These are phyloP conservation scores for Colletotrichum nymphaeae DNA, from an alignment of 2,329 filamentous ascomycete genomes.

Conservation along the genomic window DNA sequence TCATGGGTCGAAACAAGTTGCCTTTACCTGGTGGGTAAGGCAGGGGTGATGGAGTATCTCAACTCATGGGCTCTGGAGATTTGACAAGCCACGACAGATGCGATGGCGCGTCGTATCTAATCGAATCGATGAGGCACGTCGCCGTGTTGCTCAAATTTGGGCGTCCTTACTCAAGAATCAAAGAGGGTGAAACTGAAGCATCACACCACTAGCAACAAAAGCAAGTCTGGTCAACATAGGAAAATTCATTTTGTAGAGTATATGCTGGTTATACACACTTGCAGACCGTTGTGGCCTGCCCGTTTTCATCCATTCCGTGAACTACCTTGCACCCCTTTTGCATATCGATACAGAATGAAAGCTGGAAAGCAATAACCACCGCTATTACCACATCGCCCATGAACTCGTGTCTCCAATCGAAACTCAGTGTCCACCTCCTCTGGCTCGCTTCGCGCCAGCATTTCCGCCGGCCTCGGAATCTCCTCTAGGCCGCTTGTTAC, in stretches of 20 bases:
- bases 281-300: slow-evolving; percentile 1
- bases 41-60: no score
- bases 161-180: no score
- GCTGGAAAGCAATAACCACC: neutral
- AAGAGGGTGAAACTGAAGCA: neutral
- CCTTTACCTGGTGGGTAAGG: no score
- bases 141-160: neutral
- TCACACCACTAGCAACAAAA: no score
- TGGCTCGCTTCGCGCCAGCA: slow-evolving; percentile 55
- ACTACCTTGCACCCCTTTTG: neutral
- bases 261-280: slow-evolving; percentile 28
- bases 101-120: no score
- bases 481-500: slow-evolving; percentile 67
- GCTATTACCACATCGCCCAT: slow-evolving; percentile 16
- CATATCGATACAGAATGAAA: slow-evolving; percentile 31
- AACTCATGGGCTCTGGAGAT: no score
- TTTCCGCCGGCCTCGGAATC: slow-evolving; percentile 56
- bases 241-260: slow-evolving; percentile 29
- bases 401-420: neutral
- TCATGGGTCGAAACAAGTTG: no score
- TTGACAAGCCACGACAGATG: no score
- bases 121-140: neutral
- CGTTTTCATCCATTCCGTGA: slow-evolving; percentile 4
- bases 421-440: slow-evolving; percentile 50
- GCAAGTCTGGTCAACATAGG: slow-evolving; percentile 15